Evolutionary conservation across 108 stramenopile species (phyloP).

Genomic region (Pseudonitzschia pungens): DNA sequence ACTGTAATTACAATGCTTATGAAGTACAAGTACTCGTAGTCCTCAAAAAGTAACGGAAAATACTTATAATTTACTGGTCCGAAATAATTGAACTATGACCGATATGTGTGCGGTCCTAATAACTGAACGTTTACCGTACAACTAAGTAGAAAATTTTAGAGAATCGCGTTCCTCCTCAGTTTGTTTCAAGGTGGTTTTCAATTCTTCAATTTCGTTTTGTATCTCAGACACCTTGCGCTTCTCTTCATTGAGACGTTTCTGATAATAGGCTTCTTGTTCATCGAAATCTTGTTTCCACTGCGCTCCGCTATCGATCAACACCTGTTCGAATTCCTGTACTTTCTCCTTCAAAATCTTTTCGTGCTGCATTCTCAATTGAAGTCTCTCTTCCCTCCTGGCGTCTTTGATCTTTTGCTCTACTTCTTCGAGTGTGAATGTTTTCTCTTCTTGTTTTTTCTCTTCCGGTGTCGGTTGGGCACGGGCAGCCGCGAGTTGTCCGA

Average conservation of each 20-base stretch:
- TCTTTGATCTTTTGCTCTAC: slow-evolving; percentile 29
- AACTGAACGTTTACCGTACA: too few species aligned
- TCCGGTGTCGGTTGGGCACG: too few species aligned
- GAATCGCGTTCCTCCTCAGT: slow-evolving; percentile 15
- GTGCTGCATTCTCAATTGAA: slow-evolving; percentile 14
- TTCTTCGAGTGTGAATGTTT: slow-evolving; percentile 19
- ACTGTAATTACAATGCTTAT: too few species aligned
- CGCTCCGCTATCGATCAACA: slow-evolving; percentile 31
- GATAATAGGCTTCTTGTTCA: slow-evolving; percentile 25
- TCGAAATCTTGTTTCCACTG: slow-evolving; percentile 34
- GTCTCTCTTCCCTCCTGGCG: slow-evolving; percentile 11
- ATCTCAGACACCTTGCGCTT: slow-evolving; percentile 20
- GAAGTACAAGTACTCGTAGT: too few species aligned
- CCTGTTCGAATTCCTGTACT: slow-evolving; percentile 19
- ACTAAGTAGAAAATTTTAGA: too few species aligned
- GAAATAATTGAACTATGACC: too few species aligned
- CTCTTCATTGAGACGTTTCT: slow-evolving; percentile 30
- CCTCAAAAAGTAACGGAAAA: too few species aligned
- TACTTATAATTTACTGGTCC: too few species aligned
- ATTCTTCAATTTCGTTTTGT: slow-evolving; percentile 15
- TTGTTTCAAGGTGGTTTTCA: slow-evolving; percentile 9
- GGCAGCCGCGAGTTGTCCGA: too few species aligned
- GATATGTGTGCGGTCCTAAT: too few species aligned
- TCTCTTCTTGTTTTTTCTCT: not conserved
- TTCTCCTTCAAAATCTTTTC: slow-evolving; percentile 19